Evolutionary conservation across 495 filamentous ascomycete genomes (phyloP).

Genomic region (Annulohypoxylon maeteangense): DNA sequence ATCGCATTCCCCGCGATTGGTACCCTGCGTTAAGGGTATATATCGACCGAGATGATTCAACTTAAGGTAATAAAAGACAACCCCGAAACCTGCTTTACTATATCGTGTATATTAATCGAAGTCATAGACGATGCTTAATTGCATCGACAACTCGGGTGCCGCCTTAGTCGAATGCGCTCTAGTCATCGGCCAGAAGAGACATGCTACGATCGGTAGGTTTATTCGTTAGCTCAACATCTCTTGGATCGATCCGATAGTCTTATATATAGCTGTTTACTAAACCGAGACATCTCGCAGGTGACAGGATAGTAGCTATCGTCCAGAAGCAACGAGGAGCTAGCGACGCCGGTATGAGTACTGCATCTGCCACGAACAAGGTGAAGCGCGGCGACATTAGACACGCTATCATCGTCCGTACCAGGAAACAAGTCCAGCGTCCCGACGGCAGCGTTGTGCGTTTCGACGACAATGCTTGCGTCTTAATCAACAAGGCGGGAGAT

Average conservation of each 20-base stretch:
- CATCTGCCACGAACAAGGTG: conserved; percentile 85
- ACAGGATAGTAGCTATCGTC: conserved; percentile 96
- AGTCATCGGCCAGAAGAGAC: conserved; percentile 88
- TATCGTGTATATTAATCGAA: conserved; percentile 25
- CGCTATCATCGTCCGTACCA: conserved; percentile 92
- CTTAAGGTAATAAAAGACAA: conserved; percentile 75
- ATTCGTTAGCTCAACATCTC: background rate
- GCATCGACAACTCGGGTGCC: conserved; percentile 99
- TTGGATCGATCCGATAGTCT: background rate
- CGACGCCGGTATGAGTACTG: conserved; percentile 63
- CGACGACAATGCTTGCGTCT: conserved; percentile 97
- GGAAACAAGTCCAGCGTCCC: conserved; percentile 81
- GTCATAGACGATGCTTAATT: conserved; percentile 95
- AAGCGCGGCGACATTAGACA: conserved; percentile 96
- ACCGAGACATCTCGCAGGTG: conserved; percentile 67
- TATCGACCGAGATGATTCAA: conserved; percentile 86
- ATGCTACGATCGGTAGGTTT: conserved; percentile 86
- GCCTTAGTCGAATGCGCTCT: conserved; percentile 96
- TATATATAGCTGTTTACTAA: conserved; percentile 4
- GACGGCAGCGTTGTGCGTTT: conserved; percentile 93
- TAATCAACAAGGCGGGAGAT: conserved; percentile 97
- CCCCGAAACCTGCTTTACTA: background rate
- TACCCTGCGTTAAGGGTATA: conserved; percentile 36
- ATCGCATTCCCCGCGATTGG: conserved; percentile 30
- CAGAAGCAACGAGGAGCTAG: conserved; percentile 85